Evolutionary conservation across 1,284 basidiomycete species (phyloP).

Genomic region (Microbotryum silenes-acaulis): DNA sequence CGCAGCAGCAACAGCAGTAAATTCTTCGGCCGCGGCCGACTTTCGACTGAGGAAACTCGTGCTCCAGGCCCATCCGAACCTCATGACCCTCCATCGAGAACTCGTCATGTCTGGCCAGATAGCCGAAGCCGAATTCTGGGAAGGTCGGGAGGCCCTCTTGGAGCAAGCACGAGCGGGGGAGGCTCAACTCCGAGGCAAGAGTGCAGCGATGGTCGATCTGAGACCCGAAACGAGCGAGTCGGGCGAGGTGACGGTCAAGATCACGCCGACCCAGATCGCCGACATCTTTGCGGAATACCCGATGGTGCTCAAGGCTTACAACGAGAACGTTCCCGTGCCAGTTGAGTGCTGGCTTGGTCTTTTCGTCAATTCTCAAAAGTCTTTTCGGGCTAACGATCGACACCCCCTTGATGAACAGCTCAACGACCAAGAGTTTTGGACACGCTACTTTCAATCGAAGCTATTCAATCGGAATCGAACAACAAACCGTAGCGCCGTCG

Average conservation of each 20-base stretch:
- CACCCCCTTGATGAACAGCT: constrained; percentile 48
- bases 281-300: constrained; percentile 99
- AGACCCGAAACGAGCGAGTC: constrained; percentile 65
- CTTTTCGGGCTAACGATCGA: neutral
- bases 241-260: constrained; percentile 78
- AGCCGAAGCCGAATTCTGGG: constrained; percentile 89
- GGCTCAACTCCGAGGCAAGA: constrained; percentile 43
- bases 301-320: constrained; percentile 82
- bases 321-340: constrained; percentile 80
- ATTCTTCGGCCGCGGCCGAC: constrained; percentile 44
- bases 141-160: constrained; percentile 75
- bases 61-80: constrained; percentile 62
- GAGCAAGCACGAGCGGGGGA: constrained; percentile 57
- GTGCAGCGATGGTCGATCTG: constrained; percentile 80
- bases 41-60: constrained; percentile 62
- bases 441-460: constrained; percentile 88
- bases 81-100: constrained; percentile 70
- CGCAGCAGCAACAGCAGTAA: constrained; percentile 45
- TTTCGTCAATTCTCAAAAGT: constrained; percentile 11
- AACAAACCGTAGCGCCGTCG: constrained; percentile 58
- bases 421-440: constrained; percentile 88
- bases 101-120: constrained; percentile 77
- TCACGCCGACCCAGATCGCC: constrained; percentile 84
- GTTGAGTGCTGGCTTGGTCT: constrained; percentile 41
- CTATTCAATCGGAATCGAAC: constrained; percentile 91